Evolutionary conservation across 148 eudicot species (phyloP), one percentile per base, ranked within the genome.

Genomic region (Rhododendron kiyosumense): DNA sequence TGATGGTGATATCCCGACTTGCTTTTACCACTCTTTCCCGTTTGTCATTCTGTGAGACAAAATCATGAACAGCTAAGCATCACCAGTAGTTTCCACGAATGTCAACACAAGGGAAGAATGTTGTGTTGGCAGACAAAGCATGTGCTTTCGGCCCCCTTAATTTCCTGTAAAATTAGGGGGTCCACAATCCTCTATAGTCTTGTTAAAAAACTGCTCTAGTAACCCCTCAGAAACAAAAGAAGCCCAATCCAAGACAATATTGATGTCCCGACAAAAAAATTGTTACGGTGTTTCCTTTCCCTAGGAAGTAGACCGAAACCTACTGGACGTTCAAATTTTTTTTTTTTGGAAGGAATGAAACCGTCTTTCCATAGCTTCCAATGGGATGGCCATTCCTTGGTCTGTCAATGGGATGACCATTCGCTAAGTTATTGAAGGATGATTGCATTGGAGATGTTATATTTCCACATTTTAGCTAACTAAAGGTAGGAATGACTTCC

Each of bases 1-100:
- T 95, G 87, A 95, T 93, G 61, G 99, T 97, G 85, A 97, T 90
- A 89, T 95, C 99, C 73, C 99, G 93, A 86, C 99, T 97, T 61
- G 98, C 99, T 87, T 97, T 97, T n/a, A 97, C 99, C 59, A 97
- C 91, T 84, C 96, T 92, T 90, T 97, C 99, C 90, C 99, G 87
- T 88, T 97, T 97, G 34, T 97, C 99, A 87, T 97, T 97, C 99
- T 97, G 89, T 87, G 86, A 28, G 41, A 83, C 2, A 61, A 78
- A 59, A 78, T 76, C 9, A 49, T 78, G 52, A 51, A 77, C 24
- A 24, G 52, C 12, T 46, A 85, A 76, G 65, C 14, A 20, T 48
- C 14, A 18, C 54, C 17, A 14, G 67, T 79, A 20, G 20, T 83
- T 82, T 20, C 26, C 34, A 78, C 17, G 5, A 49, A 84, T 12